phyloP scores from a whole-genome alignment of 768 basidiomycete genomes.

The Agaricus blazei region DNA sequence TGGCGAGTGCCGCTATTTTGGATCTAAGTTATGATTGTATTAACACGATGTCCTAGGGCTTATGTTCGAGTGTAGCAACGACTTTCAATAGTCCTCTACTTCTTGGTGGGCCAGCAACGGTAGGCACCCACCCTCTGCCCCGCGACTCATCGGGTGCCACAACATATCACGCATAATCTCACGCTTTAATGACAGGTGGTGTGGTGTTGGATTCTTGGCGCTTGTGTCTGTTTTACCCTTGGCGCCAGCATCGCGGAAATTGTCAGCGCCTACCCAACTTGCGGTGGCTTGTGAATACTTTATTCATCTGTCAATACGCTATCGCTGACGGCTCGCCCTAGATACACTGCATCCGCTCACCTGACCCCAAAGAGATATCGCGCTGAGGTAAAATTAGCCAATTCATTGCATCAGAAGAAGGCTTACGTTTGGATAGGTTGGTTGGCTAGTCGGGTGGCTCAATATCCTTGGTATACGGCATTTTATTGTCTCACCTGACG shows the following conservation, averaged over 20 bases:
- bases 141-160: too few relatives aligned
- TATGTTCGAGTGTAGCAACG: conserved; percentile 73
- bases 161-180: background rate
- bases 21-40: background rate
- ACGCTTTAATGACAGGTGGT: conserved; percentile 32
- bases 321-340: conserved; percentile 16
- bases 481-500: background rate
- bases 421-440: conserved; percentile 36
- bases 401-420: background rate
- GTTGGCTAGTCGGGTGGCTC: conserved; percentile 80
- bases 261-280: conserved; percentile 71
- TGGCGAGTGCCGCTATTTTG: conserved; percentile 32
- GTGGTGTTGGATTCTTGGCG: conserved; percentile 76
- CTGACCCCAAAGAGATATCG: conserved; percentile 61
- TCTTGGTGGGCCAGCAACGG: conserved; percentile 66
- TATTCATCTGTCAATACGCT: background rate
- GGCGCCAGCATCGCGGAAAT: conserved; percentile 74
- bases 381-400: conserved; percentile 40
- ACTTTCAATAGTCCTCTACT: conserved; percentile 73
- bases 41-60: conserved; percentile 34
- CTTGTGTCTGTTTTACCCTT: conserved; percentile 69
- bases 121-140: conserved; percentile 21
- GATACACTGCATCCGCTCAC: conserved; percentile 80
- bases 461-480: conserved; percentile 60
- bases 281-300: conserved; percentile 57